Percentiles rank a stretch among this genome's conserved stretches.
phyloP scores from a whole-genome alignment of 441 rosid species.

The Pelargonium myrrhifolium region DNA sequence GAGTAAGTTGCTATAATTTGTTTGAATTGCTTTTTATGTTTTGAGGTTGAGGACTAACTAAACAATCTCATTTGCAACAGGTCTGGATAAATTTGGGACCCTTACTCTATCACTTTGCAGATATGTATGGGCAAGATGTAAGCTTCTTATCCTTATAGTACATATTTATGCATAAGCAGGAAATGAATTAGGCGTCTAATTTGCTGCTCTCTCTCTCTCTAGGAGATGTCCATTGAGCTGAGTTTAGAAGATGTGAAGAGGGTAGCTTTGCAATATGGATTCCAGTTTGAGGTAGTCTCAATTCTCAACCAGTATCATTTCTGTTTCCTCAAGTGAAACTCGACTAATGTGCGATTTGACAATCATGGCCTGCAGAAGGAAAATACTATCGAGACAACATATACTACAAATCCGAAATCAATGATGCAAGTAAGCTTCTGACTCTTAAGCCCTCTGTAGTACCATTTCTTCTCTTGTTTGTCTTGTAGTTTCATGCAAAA shows the following conservation, averaged over 20 bases:
- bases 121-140: slow-evolving; percentile 76
- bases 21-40: slow-evolving; percentile 12
- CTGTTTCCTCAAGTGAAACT: background rate
- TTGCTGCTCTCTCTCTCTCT: slow-evolving; percentile 10
- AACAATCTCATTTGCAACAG: slow-evolving; percentile 32
- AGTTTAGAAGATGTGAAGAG: slow-evolving; percentile 91
- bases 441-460: background rate
- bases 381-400: slow-evolving; percentile 75
- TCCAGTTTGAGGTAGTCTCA: slow-evolving; percentile 50
- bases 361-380: slow-evolving; percentile 58
- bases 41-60: slow-evolving; percentile 11
- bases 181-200: background rate
- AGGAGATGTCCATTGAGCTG: slow-evolving; percentile 96
- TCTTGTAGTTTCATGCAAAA: background rate
- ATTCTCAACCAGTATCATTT: background rate
- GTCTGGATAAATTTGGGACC: slow-evolving; percentile 98
- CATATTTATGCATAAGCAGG: background rate
- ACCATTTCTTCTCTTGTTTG: slow-evolving; percentile 3
- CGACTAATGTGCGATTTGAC: slow-evolving; percentile 11
- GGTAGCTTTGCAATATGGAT: slow-evolving; percentile 68
- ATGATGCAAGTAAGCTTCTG: slow-evolving; percentile 86
- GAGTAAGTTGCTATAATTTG: slow-evolving; percentile 45
- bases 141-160: slow-evolving; percentile 30
- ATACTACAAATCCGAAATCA: slow-evolving; percentile 70
- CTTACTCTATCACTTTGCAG: slow-evolving; percentile 88